Evolutionary conservation across 2,329 filamentous ascomycete genomes (phyloP).

Genomic region (Talaromyces sp.): DNA sequence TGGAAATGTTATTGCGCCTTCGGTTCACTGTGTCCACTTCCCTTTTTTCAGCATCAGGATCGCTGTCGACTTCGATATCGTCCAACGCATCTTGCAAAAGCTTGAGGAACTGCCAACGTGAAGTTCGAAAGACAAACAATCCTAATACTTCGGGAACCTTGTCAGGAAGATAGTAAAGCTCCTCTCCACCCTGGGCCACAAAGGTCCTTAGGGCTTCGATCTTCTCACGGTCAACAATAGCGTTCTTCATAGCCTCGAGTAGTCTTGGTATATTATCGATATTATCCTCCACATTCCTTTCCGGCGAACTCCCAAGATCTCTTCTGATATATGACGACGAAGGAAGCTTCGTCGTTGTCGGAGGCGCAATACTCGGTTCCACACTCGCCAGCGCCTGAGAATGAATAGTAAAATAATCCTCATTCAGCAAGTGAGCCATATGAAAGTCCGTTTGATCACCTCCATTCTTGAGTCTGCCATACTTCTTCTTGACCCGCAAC

Average conservation of each 20-base stretch:
- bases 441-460: slow-evolving; percentile 37
- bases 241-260: slow-evolving; percentile 63
- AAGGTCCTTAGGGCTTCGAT: slow-evolving; percentile 79
- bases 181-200: slow-evolving; percentile 69
- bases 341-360: slow-evolving; percentile 11
- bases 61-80: slow-evolving; percentile 45
- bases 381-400: slow-evolving; percentile 48
- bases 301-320: slow-evolving; percentile 44
- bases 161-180: slow-evolving; percentile 70
- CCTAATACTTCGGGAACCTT: slow-evolving; percentile 82
- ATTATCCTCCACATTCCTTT: slow-evolving; percentile 49
- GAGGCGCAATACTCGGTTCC: slow-evolving; percentile 39
- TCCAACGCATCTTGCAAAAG: slow-evolving; percentile 66
- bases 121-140: slow-evolving; percentile 84
- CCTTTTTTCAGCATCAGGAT: slow-evolving; percentile 39
- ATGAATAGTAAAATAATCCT: slow-evolving; percentile 77
- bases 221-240: slow-evolving; percentile 86
- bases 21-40: slow-evolving; percentile 44
- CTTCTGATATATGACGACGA: slow-evolving; percentile 31
- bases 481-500: slow-evolving; percentile 65
- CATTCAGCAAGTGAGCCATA: slow-evolving; percentile 62
- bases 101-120: slow-evolving; percentile 70
- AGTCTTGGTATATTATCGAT: slow-evolving; percentile 66
- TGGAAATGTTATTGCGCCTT: slow-evolving; percentile 66
- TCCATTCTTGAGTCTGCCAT: slow-evolving; percentile 20